Evolutionary conservation across 208 protist species (phyloP).

Genomic region (Leishmania arabica): DNA sequence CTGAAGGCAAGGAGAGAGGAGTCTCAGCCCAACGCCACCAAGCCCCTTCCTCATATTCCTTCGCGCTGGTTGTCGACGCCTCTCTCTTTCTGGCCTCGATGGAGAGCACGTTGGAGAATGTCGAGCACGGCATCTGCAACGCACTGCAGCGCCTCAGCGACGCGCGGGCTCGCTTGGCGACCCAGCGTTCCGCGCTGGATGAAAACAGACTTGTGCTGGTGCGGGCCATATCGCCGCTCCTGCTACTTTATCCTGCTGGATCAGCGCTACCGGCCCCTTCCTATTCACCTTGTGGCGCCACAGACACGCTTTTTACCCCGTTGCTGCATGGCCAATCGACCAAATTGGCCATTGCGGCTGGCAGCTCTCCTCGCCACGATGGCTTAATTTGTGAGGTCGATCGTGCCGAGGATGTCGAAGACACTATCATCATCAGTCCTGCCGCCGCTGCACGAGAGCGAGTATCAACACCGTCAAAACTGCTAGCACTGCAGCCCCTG

Average conservation of each 20-base stretch:
- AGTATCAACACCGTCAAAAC: neutral
- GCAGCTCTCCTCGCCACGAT: neutral
- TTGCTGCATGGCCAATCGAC: neutral
- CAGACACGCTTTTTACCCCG: too few species aligned
- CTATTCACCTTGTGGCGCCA: neutral
- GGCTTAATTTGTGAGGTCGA: neutral
- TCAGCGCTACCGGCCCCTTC: neutral
- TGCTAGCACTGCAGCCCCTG: neutral
- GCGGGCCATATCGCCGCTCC: neutral
- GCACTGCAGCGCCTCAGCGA: constrained; percentile 9
- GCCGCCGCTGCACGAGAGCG: neutral
- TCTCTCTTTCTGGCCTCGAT: neutral
- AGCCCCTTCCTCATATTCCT: neutral
- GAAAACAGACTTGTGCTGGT: neutral
- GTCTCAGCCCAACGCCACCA: neutral
- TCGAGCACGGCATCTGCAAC: constrained; percentile 11
- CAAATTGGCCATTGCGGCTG: neutral
- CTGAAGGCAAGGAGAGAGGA: neutral
- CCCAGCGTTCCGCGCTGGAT: neutral
- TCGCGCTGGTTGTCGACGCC: neutral
- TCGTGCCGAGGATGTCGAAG: neutral
- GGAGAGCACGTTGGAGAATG: constrained; percentile 10
- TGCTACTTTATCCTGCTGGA: neutral
- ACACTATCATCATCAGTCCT: constrained; percentile 3
- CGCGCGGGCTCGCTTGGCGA: constrained; percentile 7